These are phyloP conservation scores for Penicillium sp. DNA, from an alignment of 2,329 filamentous ascomycete species.

Conservation along the genomic window DNA sequence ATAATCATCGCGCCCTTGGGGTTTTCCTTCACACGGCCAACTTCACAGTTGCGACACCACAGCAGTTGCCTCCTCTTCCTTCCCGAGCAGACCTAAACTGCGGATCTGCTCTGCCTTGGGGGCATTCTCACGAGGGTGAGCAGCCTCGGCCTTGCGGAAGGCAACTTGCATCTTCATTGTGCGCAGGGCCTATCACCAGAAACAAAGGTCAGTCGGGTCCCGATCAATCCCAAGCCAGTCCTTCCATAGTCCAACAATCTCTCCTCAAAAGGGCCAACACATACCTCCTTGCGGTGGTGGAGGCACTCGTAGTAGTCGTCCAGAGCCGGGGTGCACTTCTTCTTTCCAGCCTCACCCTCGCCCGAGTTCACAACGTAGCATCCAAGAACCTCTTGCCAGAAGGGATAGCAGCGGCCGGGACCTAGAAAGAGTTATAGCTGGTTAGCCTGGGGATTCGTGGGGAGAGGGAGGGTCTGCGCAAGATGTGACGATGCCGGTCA, in stretches of 20 bases:
- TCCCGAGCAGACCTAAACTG: slow-evolving; percentile 78
- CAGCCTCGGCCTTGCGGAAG: slow-evolving; percentile 75
- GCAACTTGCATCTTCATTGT: slow-evolving; percentile 76
- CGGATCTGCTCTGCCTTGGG: slow-evolving; percentile 84
- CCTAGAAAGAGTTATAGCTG: slow-evolving; percentile 44
- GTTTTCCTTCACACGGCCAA: slow-evolving; percentile 2
- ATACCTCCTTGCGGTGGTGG: slow-evolving; percentile 98
- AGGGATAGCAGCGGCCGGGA: slow-evolving; percentile 87
- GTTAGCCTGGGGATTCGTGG: slow-evolving; percentile 25
- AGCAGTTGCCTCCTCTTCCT: slow-evolving; percentile 75
- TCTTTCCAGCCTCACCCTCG: slow-evolving; percentile 76
- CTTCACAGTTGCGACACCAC: slow-evolving; percentile 39
- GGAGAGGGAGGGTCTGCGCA: slow-evolving; percentile 16
- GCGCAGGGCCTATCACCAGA: slow-evolving; percentile 65
- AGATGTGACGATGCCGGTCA: slow-evolving; percentile 16
- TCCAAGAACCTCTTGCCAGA: slow-evolving; percentile 98
- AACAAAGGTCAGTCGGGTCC: slow-evolving; percentile 5
- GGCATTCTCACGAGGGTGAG: slow-evolving; percentile 74
- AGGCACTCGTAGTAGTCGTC: slow-evolving; percentile 99
- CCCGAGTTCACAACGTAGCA: slow-evolving; percentile 96
- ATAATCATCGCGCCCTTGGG: slow-evolving; percentile 25
- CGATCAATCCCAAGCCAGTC: neutral
- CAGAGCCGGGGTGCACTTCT: slow-evolving; percentile 78
- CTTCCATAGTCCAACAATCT: neutral
- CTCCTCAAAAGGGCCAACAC: slow-evolving; percentile 24